Base-by-base conservation (phyloP, 1,284 basidiomycete genomes). In the Coriolopsis trogii region DNA sequence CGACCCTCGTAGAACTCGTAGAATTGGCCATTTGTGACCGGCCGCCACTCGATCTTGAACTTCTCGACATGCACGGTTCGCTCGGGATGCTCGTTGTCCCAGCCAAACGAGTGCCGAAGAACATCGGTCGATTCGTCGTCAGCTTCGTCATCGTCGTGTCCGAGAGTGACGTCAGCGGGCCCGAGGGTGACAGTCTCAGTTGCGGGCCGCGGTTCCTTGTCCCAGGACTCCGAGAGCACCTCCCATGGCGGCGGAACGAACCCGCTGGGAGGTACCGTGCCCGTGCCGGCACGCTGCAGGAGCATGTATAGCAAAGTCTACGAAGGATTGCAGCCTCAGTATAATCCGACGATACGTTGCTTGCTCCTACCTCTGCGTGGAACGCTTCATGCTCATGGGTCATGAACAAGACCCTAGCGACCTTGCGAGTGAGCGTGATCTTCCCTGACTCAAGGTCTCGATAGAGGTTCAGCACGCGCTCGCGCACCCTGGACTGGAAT, bases 241-340 rank as follows among this genome's bases (percentile, higher is more conserved):
- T 75, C 70, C 89, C 94, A 98, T 16, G 85, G 76, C 0, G 96
- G 96, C 0, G 75, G 61, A 5, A 81, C 73, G 66, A 95, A 93
- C 3, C 85, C 87, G 0, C 79, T 75, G 0, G 96, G 95, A 4
- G 91, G 81, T 33, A 92, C 77, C 1, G 93, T 93, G 7, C 89
- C 84, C 0, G 75, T 79, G 8, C 87, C 89, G 16, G 86, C 83
- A 36, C 85, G 81, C 67, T 96, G 95, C 9, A 94, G 67, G 6
- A 95, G 82, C 92, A 96, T 98, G 73, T 98, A 98, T 1, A 98
- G 76, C 26, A 98, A 75, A 0, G 97, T 99, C 80, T 89, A 47
- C 53, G 45, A 20, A 1, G 10, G 6, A 9, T 26, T 1, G 24
- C 8, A 50, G 37, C 7, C 10, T 31, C 12, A 6, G 24, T 7